Percentiles rank a stretch among this genome's conserved stretches.
Conservation (phyloP, 129 eudicot genomes). For the Apium graveolens region DNA sequence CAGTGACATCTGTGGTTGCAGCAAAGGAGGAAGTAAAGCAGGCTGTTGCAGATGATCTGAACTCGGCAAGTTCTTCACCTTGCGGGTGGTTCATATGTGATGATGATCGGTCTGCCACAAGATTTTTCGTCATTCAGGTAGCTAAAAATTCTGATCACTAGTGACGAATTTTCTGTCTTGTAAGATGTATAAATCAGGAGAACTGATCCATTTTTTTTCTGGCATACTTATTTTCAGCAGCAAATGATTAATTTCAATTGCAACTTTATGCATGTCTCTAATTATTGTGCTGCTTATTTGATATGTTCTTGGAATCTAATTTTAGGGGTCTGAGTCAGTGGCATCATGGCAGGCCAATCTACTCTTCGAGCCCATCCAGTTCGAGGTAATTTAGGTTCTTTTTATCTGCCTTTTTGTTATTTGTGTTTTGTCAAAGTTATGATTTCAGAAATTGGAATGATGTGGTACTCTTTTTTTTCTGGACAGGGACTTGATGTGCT, state of each 20-base stretch:
- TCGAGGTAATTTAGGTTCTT: constrained; percentile 43
- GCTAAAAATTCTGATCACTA: neutral
- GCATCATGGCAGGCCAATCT: constrained; percentile 99
- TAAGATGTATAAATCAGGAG: neutral
- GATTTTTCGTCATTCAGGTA: constrained; percentile 88
- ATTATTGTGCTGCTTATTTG: neutral
- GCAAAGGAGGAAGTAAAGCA: constrained; percentile 98
- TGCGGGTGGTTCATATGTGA: constrained; percentile 94
- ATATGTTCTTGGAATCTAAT: neutral
- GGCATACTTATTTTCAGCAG: neutral
- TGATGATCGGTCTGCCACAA: constrained; percentile 55
- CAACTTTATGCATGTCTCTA: neutral
- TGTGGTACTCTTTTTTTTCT: neutral
- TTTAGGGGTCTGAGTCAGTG: constrained; percentile 81
- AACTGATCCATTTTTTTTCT: neutral
- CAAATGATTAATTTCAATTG: neutral
- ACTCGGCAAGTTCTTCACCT: constrained; percentile 67
- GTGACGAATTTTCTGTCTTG: neutral
- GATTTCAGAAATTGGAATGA: neutral
- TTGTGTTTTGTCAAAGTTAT: neutral
- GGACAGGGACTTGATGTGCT: constrained; percentile 66
- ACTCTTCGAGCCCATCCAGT: constrained; percentile 80
- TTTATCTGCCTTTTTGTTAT: neutral
- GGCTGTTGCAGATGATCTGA: constrained; percentile 90
- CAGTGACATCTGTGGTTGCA: constrained; percentile 90